Conservation (phyloP, 768 basidiomycete species). For the Lactarius indigo region DNA sequence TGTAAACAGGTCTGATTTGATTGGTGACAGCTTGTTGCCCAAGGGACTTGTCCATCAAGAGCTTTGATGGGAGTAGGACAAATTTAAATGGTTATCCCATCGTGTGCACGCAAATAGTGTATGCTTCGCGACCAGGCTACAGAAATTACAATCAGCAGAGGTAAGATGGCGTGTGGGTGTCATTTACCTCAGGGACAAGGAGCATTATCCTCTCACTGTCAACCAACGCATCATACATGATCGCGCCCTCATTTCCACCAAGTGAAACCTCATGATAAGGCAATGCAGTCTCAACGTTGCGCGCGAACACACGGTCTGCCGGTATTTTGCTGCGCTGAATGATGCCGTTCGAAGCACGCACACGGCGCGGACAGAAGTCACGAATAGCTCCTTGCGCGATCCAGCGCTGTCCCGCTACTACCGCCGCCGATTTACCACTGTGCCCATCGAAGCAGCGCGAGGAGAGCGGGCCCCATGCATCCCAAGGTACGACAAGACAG, state of each 20-base stretch:
- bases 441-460: constrained; percentile 1
- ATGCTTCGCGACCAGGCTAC: neutral
- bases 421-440: neutral
- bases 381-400: neutral
- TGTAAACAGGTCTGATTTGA: neutral
- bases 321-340: neutral
- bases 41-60: neutral
- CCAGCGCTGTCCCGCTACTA: neutral
- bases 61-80: neutral
- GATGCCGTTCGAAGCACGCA: neutral
- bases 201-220: constrained; percentile 2
- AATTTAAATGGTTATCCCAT: neutral
- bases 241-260: neutral
- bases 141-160: neutral
- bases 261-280: constrained; percentile 1
- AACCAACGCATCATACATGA: neutral
- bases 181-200: neutral
- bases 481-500: neutral
- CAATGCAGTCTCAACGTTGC: constrained; percentile 1
- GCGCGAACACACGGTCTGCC: neutral
- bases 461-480: neutral
- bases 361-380: constrained; percentile 7
- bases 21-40: neutral
- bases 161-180: neutral
- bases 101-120: neutral